A percentile compares a stretch with the other conserved stretches of the same genome.
phyloP scores from a whole-genome alignment of 352 stramenopile species.

The Globisporangium acanthophoron region DNA sequence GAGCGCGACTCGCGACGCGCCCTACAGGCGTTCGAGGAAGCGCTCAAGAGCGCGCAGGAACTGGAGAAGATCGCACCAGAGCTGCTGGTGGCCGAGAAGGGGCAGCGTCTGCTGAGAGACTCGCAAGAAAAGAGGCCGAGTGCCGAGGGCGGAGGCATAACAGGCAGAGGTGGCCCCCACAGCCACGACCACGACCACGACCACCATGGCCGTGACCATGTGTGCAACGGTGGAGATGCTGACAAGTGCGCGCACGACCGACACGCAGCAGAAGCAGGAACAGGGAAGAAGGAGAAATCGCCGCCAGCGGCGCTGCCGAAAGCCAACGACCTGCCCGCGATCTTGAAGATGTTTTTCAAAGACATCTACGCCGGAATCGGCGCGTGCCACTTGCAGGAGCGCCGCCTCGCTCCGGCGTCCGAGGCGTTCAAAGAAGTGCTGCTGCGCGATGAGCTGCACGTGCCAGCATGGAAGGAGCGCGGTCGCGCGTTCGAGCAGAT shows the following conservation, averaged over 20 bases:
- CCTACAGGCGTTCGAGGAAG: constrained; percentile 22
- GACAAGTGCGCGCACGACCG: constrained; percentile 4
- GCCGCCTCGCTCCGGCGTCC: constrained; percentile 28
- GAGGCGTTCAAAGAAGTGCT: constrained; percentile 72
- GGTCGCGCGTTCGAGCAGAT: constrained; percentile 53
- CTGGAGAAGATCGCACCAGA: constrained; percentile 39
- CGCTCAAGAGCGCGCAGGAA: constrained; percentile 22
- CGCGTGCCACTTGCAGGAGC: constrained; percentile 24
- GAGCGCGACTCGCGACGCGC: constrained; percentile 9
- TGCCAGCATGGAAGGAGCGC: constrained; percentile 45
- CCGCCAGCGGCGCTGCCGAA: constrained; percentile 22
- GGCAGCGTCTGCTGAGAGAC: background rate
- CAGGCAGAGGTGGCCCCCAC: background rate
- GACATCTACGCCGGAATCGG: constrained; percentile 58
- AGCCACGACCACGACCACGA: constrained; percentile 4
- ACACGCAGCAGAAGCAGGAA: constrained; percentile 6
- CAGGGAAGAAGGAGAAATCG: constrained; percentile 3
- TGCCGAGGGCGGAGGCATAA: background rate
- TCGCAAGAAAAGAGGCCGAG: background rate
- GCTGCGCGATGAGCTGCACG: constrained; percentile 38
- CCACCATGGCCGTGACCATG: constrained; percentile 10
- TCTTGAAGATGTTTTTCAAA: constrained; percentile 66
- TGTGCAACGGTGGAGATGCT: background rate
- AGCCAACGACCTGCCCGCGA: constrained; percentile 38
- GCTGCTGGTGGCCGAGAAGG: constrained; percentile 23